Conservation (phyloP, 2,329 filamentous ascomycete species). For the Metarhizium brunneum region DNA sequence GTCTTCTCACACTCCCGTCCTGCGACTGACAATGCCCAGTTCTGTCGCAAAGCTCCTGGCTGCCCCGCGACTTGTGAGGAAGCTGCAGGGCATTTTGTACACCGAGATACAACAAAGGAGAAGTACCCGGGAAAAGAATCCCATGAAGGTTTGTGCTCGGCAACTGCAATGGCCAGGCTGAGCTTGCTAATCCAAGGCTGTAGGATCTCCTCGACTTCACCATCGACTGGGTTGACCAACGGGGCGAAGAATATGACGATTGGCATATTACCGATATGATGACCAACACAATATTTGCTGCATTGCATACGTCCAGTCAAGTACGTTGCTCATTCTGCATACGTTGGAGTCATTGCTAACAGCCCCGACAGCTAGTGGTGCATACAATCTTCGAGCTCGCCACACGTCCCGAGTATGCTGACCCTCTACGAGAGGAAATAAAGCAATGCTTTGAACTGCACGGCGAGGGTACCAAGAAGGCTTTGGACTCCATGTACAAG, state of each 20-base stretch:
- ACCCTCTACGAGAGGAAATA: conserved; percentile 8
- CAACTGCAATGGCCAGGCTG: not conserved
- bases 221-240: conserved; percentile 8
- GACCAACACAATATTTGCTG: conserved; percentile 8
- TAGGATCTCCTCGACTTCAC: conserved; percentile 10
- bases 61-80: not conserved
- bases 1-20: not conserved
- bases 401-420: conserved; percentile 6
- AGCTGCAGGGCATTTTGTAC: conserved; percentile 2
- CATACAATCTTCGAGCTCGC: conserved; percentile 10
- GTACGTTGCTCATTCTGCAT: not conserved
- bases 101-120: conserved; percentile 6
- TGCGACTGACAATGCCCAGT: not conserved
- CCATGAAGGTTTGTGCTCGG: conserved; percentile 3
- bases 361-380: not conserved
- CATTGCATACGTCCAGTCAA: conserved; percentile 9
- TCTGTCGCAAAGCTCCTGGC: conserved; percentile 3
- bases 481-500: conserved; percentile 7
- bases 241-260: conserved; percentile 1
- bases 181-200: not conserved
- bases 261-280: conserved; percentile 7
- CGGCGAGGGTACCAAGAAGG: conserved; percentile 6
- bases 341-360: not conserved
- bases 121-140: not conserved
- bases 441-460: conserved; percentile 4